A percentile compares a stretch with the other conserved stretches of the same genome.
Evolutionary conservation across 2,329 filamentous ascomycete genomes (phyloP).

Genomic region (Trichoderma polysporum): DNA sequence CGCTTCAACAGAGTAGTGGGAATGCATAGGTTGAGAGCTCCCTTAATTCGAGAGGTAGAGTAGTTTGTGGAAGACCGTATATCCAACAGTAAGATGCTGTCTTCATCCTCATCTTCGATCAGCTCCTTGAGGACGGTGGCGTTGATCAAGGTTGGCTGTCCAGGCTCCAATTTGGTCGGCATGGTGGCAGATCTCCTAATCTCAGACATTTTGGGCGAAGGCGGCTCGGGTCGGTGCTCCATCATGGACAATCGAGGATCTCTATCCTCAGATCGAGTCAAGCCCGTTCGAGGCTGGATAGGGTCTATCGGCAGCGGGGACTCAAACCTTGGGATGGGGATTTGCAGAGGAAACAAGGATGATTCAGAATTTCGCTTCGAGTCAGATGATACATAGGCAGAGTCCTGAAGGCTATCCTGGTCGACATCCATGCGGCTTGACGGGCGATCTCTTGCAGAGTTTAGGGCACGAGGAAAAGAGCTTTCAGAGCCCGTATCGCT

Average conservation of each 20-base stretch:
- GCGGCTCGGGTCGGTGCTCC: constrained; percentile 45
- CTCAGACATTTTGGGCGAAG: constrained; percentile 31
- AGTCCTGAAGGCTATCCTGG: constrained; percentile 49
- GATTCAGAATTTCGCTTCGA: constrained; percentile 54
- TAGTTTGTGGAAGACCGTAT: constrained; percentile 85
- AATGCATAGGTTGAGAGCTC: constrained; percentile 90
- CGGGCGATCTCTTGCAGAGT: constrained; percentile 25
- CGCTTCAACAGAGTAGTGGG: constrained; percentile 91
- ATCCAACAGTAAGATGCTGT: constrained; percentile 70
- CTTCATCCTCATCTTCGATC: constrained; percentile 43
- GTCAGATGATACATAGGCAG: constrained; percentile 54
- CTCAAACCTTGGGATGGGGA: constrained; percentile 45
- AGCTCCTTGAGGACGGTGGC: constrained; percentile 56
- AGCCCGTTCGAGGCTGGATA: constrained; percentile 27
- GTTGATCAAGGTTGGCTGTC: constrained; percentile 52
- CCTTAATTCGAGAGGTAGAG: constrained; percentile 68
- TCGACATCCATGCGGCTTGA: constrained; percentile 45
- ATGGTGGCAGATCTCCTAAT: constrained; percentile 49
- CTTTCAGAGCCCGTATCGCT: constrained; percentile 43
- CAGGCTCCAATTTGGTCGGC: constrained; percentile 49
- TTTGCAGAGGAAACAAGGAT: constrained; percentile 43
- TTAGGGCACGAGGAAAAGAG: constrained; percentile 30
- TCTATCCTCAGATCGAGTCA: constrained; percentile 49
- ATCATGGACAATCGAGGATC: constrained; percentile 57
- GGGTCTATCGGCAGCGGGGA: constrained; percentile 36